A percentile compares a stretch with the other conserved stretches of the same genome.
These are phyloP conservation scores for Daldinia concentrica DNA, from an alignment of 495 filamentous ascomycete species.

Conservation along the genomic window DNA sequence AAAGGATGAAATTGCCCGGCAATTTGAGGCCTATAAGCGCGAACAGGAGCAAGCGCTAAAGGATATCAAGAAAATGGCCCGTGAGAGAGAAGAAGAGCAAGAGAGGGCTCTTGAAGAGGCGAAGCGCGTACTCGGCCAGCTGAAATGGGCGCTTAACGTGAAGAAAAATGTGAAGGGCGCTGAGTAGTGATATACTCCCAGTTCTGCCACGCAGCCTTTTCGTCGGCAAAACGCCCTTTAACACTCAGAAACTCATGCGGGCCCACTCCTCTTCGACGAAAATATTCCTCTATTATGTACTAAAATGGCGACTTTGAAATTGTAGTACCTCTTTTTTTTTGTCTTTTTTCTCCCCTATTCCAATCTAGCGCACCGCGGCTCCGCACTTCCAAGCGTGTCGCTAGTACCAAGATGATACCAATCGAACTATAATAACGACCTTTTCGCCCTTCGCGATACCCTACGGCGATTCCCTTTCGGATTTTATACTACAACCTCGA, in stretches of 20 bases:
- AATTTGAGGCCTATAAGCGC: constrained; percentile 70
- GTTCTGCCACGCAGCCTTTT: background rate
- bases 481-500: constrained; percentile 16
- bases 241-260: background rate
- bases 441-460: background rate
- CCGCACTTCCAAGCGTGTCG: background rate
- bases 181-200: constrained; percentile 53
- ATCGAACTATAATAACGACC: background rate
- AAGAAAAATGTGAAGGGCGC: constrained; percentile 65
- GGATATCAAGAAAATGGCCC: constrained; percentile 64
- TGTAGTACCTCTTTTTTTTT: constrained; percentile 10
- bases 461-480: constrained; percentile 8
- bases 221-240: background rate
- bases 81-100: constrained; percentile 63
- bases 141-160: constrained; percentile 75
- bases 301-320: constrained; percentile 15
- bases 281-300: background rate
- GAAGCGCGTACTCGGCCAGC: constrained; percentile 68
- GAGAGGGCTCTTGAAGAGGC: constrained; percentile 66
- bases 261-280: background rate
- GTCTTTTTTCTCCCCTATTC: constrained; percentile 9
- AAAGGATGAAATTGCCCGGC: constrained; percentile 66
- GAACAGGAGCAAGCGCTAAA: constrained; percentile 68
- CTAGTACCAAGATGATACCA: constrained; percentile 1
- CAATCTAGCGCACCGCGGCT: background rate